A percentile compares a stretch with the other conserved stretches of the same genome.
Evolutionary conservation across 257 asterid genomes (phyloP).

Genomic region (Solanum sparsipilum): DNA sequence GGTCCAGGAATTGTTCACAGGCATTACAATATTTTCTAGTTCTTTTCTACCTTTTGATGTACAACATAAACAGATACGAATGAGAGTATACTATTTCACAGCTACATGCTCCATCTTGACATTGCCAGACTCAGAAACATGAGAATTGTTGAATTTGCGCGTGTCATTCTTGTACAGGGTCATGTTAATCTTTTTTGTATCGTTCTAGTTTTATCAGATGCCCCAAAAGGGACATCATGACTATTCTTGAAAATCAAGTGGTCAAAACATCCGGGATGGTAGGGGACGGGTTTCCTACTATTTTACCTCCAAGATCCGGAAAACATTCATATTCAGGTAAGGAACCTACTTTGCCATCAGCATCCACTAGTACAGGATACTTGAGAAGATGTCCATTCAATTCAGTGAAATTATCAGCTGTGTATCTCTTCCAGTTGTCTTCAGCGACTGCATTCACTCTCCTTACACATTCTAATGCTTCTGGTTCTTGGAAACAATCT

Average conservation of each 20-base stretch:
- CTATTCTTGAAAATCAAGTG: constrained; percentile 22
- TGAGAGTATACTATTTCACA: not conserved
- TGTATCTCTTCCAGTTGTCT: constrained; percentile 58
- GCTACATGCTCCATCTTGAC: not conserved
- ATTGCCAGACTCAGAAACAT: not conserved
- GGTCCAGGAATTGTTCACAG: not conserved
- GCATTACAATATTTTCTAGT: not conserved
- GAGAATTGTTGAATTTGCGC: not conserved
- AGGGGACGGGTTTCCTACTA: constrained; percentile 58
- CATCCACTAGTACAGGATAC: constrained; percentile 58
- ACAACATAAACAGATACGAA: not conserved
- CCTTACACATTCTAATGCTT: constrained; percentile 48
- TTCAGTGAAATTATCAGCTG: constrained; percentile 24
- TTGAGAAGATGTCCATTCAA: constrained; percentile 80
- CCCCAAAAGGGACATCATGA: not conserved
- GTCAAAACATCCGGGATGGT: constrained; percentile 67
- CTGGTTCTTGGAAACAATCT: constrained; percentile 43
- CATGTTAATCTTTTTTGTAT: not conserved
- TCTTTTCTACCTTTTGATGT: not conserved
- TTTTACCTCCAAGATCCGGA: constrained; percentile 82
- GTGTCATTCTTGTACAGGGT: not conserved
- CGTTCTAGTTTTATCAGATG: not conserved
- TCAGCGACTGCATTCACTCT: constrained; percentile 56
- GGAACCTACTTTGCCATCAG: constrained; percentile 56
- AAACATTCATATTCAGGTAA: constrained; percentile 53